Evolutionary conservation across 176 grass and related monocot genomes (phyloP), one percentile per base, ranked within the genome.

Genomic region (bread wheat (Triticum aestivum)): DNA sequence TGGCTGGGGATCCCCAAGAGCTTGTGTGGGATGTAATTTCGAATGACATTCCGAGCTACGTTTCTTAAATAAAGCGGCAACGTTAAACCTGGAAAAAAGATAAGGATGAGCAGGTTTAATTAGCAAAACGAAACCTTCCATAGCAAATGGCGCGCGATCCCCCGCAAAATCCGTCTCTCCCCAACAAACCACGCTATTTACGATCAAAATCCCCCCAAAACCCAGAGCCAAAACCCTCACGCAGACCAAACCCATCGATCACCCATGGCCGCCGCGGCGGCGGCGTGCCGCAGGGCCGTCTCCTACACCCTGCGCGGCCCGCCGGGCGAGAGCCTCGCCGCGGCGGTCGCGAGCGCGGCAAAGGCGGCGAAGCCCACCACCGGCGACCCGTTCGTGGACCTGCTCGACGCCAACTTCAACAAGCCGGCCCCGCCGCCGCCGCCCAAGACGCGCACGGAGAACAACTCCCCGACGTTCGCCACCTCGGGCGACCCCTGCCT

Each of bases 401-500:
- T 68, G 11, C 58, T 86, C 5, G 58, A 87, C 5, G 32, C 79
- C 17, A n/a, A 30, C 62, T 82, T 83, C 79, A 82, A 67, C 79
- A 64, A 64, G 8, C 30, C 58, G 4, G 1, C 27, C 14, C 11
- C 6, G 14, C 39, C 7, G 17, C 74, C 15, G 33, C 58, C 86
- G 56, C 8, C n/a, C 2, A 92, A 86, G 79, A 32, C 12, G 8
- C 63, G 49, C 30, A 92, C 82, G 21, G 93, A 92, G 83, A 95
- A 90, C 58, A 3, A 41, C 54, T 95, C 90, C 26, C 77, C 79
- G 12, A 92, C 79, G 15, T 92, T 81, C 86, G 24, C 42, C 3
- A 71, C 93, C 13, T 91, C 93, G 11, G 79, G 90, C 0, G 79
- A 95, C 29, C 69, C 90, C 17, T 95, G 80, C 86, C 81, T 95